Percentiles rank a stretch among this genome's conserved stretches.
These are phyloP conservation scores for Monilinia aucupariae DNA, from an alignment of 2,329 filamentous ascomycete species.

Conservation along the genomic window DNA sequence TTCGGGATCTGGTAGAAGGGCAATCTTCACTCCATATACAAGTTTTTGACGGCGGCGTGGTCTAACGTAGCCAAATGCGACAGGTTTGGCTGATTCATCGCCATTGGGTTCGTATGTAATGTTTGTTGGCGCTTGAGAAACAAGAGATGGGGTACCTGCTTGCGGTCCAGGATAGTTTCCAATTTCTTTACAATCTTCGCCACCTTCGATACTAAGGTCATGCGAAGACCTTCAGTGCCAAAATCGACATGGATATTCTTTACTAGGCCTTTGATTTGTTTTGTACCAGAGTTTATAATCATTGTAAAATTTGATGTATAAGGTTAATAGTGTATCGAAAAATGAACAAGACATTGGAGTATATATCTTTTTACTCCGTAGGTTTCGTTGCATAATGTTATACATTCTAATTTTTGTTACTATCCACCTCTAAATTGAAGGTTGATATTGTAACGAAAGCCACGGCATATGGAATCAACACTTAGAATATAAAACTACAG, in stretches of 20 bases:
- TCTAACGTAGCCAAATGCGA: background rate
- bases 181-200: background rate
- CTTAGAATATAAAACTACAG: too few species aligned
- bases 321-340: background rate
- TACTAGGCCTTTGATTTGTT: background rate
- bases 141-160: background rate
- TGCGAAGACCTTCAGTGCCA: background rate
- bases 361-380: too few species aligned
- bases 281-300: background rate
- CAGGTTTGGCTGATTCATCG: background rate
- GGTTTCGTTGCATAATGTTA: too few species aligned
- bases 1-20: background rate
- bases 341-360: too few species aligned
- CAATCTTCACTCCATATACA: background rate
- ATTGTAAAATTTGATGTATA: too few species aligned
- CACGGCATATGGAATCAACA: too few species aligned
- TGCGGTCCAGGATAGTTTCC: background rate
- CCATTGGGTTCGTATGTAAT: background rate
- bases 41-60: background rate
- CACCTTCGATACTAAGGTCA: background rate
- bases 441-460: too few species aligned
- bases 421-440: too few species aligned
- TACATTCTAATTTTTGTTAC: too few species aligned
- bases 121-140: background rate
- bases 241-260: background rate